phyloP scores from a whole-genome alignment of 2,329 filamentous ascomycete species.

The Cyphellophora attinorum region DNA sequence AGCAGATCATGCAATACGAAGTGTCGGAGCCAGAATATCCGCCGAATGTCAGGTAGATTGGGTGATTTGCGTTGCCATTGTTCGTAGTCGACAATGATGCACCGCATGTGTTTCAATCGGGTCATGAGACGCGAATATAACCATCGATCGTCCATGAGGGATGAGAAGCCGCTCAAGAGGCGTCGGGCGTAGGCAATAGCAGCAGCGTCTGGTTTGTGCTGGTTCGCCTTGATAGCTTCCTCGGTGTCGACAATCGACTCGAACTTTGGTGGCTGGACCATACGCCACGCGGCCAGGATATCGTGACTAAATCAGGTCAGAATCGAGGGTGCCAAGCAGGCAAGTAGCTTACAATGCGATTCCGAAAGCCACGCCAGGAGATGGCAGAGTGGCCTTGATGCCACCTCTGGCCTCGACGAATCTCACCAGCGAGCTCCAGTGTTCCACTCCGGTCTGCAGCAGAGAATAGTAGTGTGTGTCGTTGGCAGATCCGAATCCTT shows the following conservation, averaged over 20 bases:
- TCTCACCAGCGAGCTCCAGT: slow-evolving; percentile 3
- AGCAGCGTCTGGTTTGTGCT: background rate
- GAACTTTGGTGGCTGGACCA: slow-evolving; percentile 2
- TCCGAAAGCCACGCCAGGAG: slow-evolving; percentile 8
- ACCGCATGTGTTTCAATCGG: background rate
- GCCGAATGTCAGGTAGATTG: background rate
- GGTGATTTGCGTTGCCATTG: background rate
- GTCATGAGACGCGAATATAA: background rate
- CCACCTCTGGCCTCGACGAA: slow-evolving; percentile 7
- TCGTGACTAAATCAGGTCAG: slow-evolving; percentile 3
- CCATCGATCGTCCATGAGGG: background rate
- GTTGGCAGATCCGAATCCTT: slow-evolving; percentile 3
- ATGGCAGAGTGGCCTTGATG: slow-evolving; percentile 3
- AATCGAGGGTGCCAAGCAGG: background rate
- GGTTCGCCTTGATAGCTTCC: background rate
- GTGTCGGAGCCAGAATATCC: background rate
- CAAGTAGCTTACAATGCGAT: slow-evolving; percentile 5
- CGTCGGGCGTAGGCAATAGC: background rate
- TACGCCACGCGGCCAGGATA: slow-evolving; percentile 6
- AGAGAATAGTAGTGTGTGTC: slow-evolving; percentile 7
- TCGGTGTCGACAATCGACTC: slow-evolving; percentile 4
- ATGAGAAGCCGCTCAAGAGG: slow-evolving; percentile 1
- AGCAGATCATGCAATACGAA: background rate
- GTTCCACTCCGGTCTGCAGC: slow-evolving; percentile 5
- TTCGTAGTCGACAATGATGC: slow-evolving; percentile 1